Conservation (phyloP, 129 eudicot species). For the Ambrosia trifida region DNA sequence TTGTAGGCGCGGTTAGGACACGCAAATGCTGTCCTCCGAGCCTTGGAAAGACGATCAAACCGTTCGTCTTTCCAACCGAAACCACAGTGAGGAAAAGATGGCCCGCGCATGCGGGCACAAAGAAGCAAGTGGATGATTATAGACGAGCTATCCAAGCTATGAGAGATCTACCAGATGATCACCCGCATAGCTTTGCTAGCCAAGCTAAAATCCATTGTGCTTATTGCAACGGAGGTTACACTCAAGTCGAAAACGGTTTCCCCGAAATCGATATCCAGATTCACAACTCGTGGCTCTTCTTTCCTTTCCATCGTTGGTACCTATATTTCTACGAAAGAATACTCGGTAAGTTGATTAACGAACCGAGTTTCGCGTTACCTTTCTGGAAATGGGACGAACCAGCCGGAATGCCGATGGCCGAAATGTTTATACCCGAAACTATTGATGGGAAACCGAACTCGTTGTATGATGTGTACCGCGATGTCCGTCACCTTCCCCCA, state of each 20-base stretch:
- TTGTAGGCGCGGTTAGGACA: not conserved
- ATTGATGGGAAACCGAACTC: not conserved
- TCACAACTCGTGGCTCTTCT: slow-evolving; percentile 46
- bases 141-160: slow-evolving; percentile 30
- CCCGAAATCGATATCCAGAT: slow-evolving; percentile 27
- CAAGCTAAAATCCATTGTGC: slow-evolving; percentile 55
- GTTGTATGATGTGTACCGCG: slow-evolving; percentile 23
- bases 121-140: slow-evolving; percentile 6
- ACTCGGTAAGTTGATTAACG: slow-evolving; percentile 36
- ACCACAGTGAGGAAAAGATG: not conserved
- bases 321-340: slow-evolving; percentile 47
- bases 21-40: slow-evolving; percentile 17
- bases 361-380: slow-evolving; percentile 37
- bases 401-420: slow-evolving; percentile 29
- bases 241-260: slow-evolving; percentile 28
- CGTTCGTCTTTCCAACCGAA: not conserved
- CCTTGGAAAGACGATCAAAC: not conserved
- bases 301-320: slow-evolving; percentile 49
- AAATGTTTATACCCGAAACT: not conserved
- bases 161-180: slow-evolving; percentile 33
- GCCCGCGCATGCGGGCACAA: not conserved
- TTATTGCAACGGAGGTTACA: slow-evolving; percentile 39
- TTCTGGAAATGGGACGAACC: slow-evolving; percentile 49
- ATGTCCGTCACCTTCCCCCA: slow-evolving; percentile 24
- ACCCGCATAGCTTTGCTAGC: slow-evolving; percentile 41